Base-by-base conservation (phyloP, 2,329 filamentous ascomycete genomes). In the Pyricularia pennisetigena region DNA sequence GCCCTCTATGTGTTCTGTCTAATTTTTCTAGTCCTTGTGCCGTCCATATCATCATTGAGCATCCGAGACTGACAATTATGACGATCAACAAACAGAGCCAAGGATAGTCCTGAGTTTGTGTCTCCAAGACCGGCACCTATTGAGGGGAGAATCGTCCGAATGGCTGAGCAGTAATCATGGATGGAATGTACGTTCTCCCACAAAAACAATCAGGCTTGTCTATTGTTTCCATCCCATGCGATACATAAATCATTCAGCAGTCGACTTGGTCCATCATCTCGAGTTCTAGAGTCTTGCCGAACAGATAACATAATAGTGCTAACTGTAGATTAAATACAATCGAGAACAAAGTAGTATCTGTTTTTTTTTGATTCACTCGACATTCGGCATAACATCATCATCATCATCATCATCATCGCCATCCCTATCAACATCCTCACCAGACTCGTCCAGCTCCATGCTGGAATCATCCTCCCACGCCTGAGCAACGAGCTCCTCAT, bases 401-500 rank as follows among this genome's bases (percentile, higher is more conserved):
- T 16, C 3, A 7, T 8, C 57, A 61, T 62, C 12, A 4, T 61
- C 57, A 26, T 26, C 57, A 10, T 16, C 3, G n/a, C 23, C 57
- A 61, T 62, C 12, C 57, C 7, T 24, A 8, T 62, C 59, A 8
- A 12, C 12, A 28, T 23, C 24, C 59, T 62, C 59, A 12, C 7
- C 14, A 62, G 23, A 7, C 23, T 20, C 23, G 4, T 62, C 23
- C 14, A 62, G 29, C 1, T 62, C 59, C 59, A 28, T 28, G 14
- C 29, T 16, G 12, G 59, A 16, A 14, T 28, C 59, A 16, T 20
- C 59, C 12, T 62, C 59, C 59, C 59, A 62, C 24, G 69, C 64
- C 61, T 73, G 68, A 16, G 69, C 66, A 29, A 68, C 64, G 23
- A 72, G 70, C 5, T 71, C 69, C 68, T 78, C 75, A 23, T 72